Evolutionary conservation across 139 green algal species (phyloP), one percentile per base, ranked within the genome.

Genomic region (Trebouxia sp.): DNA sequence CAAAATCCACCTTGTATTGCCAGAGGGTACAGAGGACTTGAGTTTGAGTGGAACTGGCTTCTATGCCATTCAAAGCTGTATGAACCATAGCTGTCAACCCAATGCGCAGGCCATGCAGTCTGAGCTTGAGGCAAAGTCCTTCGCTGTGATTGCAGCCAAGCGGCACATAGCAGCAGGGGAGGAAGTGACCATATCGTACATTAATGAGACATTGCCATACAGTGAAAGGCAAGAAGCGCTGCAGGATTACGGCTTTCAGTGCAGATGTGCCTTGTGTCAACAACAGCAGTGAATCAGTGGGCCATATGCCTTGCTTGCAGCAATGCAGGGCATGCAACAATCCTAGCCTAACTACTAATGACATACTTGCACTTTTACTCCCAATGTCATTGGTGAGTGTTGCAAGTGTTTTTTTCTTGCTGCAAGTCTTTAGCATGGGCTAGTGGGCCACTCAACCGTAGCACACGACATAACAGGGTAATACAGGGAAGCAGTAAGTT

Each of bases 31-130:
- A 41, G 80, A 82, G 6, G 67, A 89, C 38, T 4, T 72, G 4
- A 37, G 47, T 11, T 88, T 80, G 35, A 83, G 95, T 82, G 95
- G 95, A 53, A 98, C 91, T 5, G 94, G 75, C 9, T 98, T 97
- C 78, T 97, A 92, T 75, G 85, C 88, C 14, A 80, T 98, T 62
- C 94, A 98, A 70, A 83, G 82, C 78, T 97, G 93, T 83, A 82
- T 90, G 70, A 98, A 98, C 87, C 95, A 98, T 89, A 94, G 87
- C 82, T 98, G 95, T 82, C 83, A 84, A 17, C 95, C 95, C 51
- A 95, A 93, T 56, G 88, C 87, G 20, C 76, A 83, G 12, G 87
- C 92, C 5, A 85, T 92, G 22, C 94, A 94, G 77, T 58, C 47
- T 62, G 79, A 86, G 9, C 47, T 82, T 11, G 82, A 92, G 5